Evolutionary conservation across 768 basidiomycete genomes (phyloP).

Genomic region (Cubamyces sp.): DNA sequence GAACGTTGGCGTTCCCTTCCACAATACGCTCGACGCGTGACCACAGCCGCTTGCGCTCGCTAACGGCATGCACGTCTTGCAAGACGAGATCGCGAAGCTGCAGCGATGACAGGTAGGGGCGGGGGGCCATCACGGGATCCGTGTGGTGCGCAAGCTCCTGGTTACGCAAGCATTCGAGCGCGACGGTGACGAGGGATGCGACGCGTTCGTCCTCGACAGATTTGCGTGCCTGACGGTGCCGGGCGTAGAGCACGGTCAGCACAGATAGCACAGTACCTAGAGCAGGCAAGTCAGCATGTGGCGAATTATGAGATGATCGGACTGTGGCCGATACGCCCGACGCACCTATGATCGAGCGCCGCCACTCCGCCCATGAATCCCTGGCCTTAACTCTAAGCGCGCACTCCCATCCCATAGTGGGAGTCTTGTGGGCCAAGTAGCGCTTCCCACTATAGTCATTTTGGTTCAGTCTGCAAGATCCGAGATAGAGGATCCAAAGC

Average conservation of each 20-base stretch:
- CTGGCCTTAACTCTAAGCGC: constrained; percentile 65
- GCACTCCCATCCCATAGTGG: constrained; percentile 70
- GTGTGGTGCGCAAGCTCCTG: constrained; percentile 83
- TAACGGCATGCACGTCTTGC: constrained; percentile 77
- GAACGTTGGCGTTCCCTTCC: constrained; percentile 89
- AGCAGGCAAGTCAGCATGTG: constrained; percentile 10
- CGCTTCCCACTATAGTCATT: constrained; percentile 57
- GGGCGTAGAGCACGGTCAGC: constrained; percentile 30
- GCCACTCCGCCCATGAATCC: constrained; percentile 72
- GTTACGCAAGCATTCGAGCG: constrained; percentile 77
- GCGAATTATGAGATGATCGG: constrained; percentile 4
- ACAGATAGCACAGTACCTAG: constrained; percentile 29
- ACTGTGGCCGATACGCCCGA: constrained; percentile 12
- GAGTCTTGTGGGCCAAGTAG: constrained; percentile 75
- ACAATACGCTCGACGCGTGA: constrained; percentile 81
- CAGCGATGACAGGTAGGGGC: constrained; percentile 80
- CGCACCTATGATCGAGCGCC: constrained; percentile 63
- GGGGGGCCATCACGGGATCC: constrained; percentile 75
- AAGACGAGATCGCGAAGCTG: constrained; percentile 88
- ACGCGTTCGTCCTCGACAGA: constrained; percentile 66
- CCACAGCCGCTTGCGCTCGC: constrained; percentile 73
- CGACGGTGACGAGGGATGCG: constrained; percentile 74
- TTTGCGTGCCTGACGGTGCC: constrained; percentile 52
- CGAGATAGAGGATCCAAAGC: neutral
- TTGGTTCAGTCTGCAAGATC: constrained; percentile 1